phyloP scores from a whole-genome alignment of 768 basidiomycete species.

The Pulveroboletus sp. region DNA sequence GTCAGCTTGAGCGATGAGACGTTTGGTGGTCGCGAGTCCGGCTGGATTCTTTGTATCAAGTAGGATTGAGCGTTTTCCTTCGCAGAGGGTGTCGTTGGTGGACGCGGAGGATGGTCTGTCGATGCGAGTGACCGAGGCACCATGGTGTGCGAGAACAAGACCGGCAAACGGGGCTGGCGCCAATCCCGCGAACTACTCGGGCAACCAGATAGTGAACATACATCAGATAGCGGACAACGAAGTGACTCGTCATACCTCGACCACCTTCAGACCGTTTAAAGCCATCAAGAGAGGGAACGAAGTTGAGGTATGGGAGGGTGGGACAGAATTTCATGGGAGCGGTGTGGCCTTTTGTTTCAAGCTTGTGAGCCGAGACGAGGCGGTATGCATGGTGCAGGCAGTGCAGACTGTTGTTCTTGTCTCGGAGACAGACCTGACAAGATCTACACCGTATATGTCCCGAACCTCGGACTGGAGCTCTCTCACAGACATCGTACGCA shows the following conservation, averaged over 20 bases:
- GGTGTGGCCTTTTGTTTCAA: constrained; percentile 11
- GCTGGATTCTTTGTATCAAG: constrained; percentile 59
- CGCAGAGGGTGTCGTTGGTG: constrained; percentile 52
- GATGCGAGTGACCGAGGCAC: constrained; percentile 70
- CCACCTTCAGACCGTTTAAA: constrained; percentile 45
- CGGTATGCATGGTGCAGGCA: not conserved
- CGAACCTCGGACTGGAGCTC: too few species aligned
- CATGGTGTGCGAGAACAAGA: constrained; percentile 72
- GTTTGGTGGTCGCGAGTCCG: constrained; percentile 52
- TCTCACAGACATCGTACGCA: too few species aligned
- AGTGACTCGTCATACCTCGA: constrained; percentile 35
- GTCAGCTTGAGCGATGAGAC: constrained; percentile 63
- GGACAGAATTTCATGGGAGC: not conserved
- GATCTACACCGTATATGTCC: not conserved
- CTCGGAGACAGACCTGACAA: not conserved
- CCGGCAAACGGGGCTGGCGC: constrained; percentile 81
- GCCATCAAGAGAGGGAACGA: constrained; percentile 34
- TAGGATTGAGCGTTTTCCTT: constrained; percentile 72
- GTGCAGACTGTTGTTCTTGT: not conserved
- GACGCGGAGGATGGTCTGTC: constrained; percentile 49
- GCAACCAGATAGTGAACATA: not conserved
- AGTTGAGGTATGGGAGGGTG: not conserved
- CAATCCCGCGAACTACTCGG: constrained; percentile 66
- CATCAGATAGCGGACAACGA: not conserved
- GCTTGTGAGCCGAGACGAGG: not conserved